Percentiles rank a stretch among this genome's conserved stretches.
phyloP scores from a whole-genome alignment of 2,329 filamentous ascomycete species.

The Calcarisporium arbuscula region DNA sequence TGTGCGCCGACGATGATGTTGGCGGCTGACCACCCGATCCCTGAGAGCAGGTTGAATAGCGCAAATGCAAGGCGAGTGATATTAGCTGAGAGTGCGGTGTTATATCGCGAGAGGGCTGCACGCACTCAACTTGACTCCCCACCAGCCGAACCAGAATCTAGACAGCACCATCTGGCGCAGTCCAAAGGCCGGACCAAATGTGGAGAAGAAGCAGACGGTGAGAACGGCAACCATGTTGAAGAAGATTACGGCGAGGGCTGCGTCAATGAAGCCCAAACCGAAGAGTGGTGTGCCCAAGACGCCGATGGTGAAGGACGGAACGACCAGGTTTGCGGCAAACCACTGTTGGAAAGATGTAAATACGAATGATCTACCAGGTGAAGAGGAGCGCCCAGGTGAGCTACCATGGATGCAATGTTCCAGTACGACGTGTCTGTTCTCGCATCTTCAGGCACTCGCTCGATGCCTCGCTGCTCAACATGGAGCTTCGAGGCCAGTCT shows the following conservation, averaged over 20 bases:
- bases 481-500: constrained; percentile 57
- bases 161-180: constrained; percentile 71
- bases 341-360: too few relatives aligned
- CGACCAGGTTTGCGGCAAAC: constrained; percentile 73
- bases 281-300: constrained; percentile 41
- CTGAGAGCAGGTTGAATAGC: constrained; percentile 64
- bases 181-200: constrained; percentile 66
- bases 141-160: constrained; percentile 66
- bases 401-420: constrained; percentile 68
- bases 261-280: constrained; percentile 61
- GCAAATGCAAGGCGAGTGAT: constrained; percentile 55
- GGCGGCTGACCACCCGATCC: constrained; percentile 66
- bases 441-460: constrained; percentile 66
- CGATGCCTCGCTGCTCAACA: constrained; percentile 69
- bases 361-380: too few relatives aligned
- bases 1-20: constrained; percentile 73
- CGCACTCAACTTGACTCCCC: constrained; percentile 60
- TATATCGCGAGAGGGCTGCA: too few relatives aligned
- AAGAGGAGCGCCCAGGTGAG: too few relatives aligned
- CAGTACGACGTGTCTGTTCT: constrained; percentile 57
- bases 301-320: constrained; percentile 69
- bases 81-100: too few relatives aligned
- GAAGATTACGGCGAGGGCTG: constrained; percentile 63
- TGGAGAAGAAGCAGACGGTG: constrained; percentile 67
- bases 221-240: constrained; percentile 64